A percentile compares a stretch with the other conserved stretches of the same genome.
These are phyloP conservation scores for Aschersonia sp. DNA, from an alignment of 2,329 filamentous ascomycete species.

Conservation along the genomic window DNA sequence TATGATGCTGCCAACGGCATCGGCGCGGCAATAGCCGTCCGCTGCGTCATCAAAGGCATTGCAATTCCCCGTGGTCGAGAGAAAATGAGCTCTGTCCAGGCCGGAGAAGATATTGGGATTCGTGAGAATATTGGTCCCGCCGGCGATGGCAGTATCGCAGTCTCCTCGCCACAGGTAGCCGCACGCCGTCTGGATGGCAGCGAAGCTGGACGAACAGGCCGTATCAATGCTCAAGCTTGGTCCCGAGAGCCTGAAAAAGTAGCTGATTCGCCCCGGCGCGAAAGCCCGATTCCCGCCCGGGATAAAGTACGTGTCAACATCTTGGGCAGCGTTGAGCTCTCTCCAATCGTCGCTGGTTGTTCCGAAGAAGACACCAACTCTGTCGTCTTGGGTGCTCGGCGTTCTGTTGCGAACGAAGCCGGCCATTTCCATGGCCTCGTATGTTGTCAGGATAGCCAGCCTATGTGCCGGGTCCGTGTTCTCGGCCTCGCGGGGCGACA, in stretches of 20 bases:
- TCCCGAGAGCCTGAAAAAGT: constrained; percentile 64
- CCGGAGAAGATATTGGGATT: constrained; percentile 71
- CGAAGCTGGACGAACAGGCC: constrained; percentile 63
- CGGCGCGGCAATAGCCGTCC: constrained; percentile 71
- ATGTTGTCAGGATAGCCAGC: constrained; percentile 58
- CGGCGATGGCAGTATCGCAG: constrained; percentile 68
- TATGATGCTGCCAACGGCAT: constrained; percentile 59
- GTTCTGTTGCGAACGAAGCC: constrained; percentile 39
- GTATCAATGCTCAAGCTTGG: constrained; percentile 62
- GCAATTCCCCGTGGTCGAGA: constrained; percentile 41
- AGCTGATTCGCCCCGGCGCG: constrained; percentile 45
- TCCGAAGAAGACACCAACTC: constrained; percentile 62
- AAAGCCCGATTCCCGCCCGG: constrained; percentile 13
- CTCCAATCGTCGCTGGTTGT: constrained; percentile 66
- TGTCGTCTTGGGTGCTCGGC: constrained; percentile 43
- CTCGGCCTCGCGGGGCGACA: constrained; percentile 64
- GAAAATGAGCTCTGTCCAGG: constrained; percentile 61
- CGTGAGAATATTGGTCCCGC: constrained; percentile 63
- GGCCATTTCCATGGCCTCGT: constrained; percentile 66
- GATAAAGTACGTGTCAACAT: constrained; percentile 46
- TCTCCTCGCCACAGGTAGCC: constrained; percentile 56
- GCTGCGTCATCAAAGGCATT: constrained; percentile 71
- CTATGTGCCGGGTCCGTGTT: constrained; percentile 67
- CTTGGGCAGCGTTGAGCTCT: constrained; percentile 59
- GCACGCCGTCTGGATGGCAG: constrained; percentile 56